Percentiles rank a stretch among this genome's conserved stretches.
Evolutionary conservation across 2,329 filamentous ascomycete species (phyloP).

Genomic region (Xylaria sp.): DNA sequence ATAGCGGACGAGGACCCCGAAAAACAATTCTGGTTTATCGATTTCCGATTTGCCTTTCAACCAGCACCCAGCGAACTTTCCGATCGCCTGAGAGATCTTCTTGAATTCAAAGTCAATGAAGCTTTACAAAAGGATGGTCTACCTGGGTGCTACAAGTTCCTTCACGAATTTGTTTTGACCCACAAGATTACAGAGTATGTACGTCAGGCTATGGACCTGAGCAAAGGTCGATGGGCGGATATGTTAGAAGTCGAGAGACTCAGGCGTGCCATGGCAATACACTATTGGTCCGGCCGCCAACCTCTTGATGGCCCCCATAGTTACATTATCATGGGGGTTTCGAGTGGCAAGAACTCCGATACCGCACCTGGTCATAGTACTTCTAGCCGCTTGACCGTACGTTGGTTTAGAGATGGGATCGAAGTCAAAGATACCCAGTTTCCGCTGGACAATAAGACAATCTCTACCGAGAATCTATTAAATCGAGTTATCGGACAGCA

Average conservation of each 20-base stretch:
- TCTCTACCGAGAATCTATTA: slow-evolving; percentile 81
- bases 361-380: slow-evolving; percentile 55
- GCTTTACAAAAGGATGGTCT: slow-evolving; percentile 77
- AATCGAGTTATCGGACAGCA: slow-evolving; percentile 81
- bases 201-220: slow-evolving; percentile 79
- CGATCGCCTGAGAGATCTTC: slow-evolving; percentile 69
- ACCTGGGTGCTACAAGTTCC: slow-evolving; percentile 81
- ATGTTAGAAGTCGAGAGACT: slow-evolving; percentile 81
- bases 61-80: slow-evolving; percentile 73
- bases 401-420: slow-evolving; percentile 88
- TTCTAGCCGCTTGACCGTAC: slow-evolving; percentile 68
- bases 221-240: slow-evolving; percentile 79
- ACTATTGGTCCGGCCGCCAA: slow-evolving; percentile 84
- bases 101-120: slow-evolving; percentile 79
- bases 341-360: slow-evolving; percentile 68
- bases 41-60: slow-evolving; percentile 84
- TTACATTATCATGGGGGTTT: slow-evolving; percentile 89
- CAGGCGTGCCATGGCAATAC: slow-evolving; percentile 83
- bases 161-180: slow-evolving; percentile 89
- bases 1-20: slow-evolving; percentile 86
- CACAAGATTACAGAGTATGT: slow-evolving; percentile 88
- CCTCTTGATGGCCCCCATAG: slow-evolving; percentile 73
- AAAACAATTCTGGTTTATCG: slow-evolving; percentile 93
- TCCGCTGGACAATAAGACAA: slow-evolving; percentile 69
- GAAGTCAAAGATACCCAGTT: slow-evolving; percentile 78